phyloP scores from a whole-genome alignment of 1,284 basidiomycete genomes.

The Rhodotorula sp. region DNA sequence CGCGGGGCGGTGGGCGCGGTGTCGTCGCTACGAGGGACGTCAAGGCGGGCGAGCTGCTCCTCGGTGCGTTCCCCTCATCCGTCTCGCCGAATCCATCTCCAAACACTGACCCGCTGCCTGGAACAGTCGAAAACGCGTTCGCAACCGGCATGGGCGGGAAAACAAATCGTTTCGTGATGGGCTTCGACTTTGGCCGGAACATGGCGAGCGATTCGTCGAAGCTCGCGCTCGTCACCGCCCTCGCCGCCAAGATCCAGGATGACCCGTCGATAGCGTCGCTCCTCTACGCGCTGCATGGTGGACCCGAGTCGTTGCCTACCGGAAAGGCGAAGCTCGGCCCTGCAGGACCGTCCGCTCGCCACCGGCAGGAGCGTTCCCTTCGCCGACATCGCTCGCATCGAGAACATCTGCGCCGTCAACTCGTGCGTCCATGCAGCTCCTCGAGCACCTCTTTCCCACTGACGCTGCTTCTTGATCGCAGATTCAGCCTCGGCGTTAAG shows the following conservation, averaged over 20 bases:
- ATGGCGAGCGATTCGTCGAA: background rate
- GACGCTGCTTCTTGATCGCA: background rate
- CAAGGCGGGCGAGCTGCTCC: constrained; percentile 17
- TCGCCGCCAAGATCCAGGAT: constrained; percentile 10
- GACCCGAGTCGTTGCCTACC: background rate
- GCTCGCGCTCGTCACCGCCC: background rate
- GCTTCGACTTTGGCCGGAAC: background rate
- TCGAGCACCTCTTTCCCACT: too few relatives aligned
- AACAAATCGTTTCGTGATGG: background rate
- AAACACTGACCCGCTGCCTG: too few relatives aligned
- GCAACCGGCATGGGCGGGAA: background rate
- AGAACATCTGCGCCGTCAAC: constrained; percentile 2
- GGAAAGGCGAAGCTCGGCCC: background rate
- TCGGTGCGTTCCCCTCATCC: constrained; percentile 8
- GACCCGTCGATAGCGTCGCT: background rate
- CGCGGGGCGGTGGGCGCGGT: constrained; percentile 20
- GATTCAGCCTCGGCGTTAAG: background rate
- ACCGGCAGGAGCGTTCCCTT: background rate
- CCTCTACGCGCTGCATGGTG: constrained; percentile 17
- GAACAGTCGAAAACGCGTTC: constrained; percentile 19
- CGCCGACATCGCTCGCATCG: constrained; percentile 9
- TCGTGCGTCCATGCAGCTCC: background rate
- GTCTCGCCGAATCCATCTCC: too few relatives aligned
- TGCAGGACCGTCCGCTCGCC: background rate
- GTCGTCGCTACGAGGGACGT: constrained; percentile 21